Percentiles rank a stretch among this genome's conserved stretches.
Conservation (phyloP, 352 stramenopile species). For the Pelagophyceae sp. region DNA sequence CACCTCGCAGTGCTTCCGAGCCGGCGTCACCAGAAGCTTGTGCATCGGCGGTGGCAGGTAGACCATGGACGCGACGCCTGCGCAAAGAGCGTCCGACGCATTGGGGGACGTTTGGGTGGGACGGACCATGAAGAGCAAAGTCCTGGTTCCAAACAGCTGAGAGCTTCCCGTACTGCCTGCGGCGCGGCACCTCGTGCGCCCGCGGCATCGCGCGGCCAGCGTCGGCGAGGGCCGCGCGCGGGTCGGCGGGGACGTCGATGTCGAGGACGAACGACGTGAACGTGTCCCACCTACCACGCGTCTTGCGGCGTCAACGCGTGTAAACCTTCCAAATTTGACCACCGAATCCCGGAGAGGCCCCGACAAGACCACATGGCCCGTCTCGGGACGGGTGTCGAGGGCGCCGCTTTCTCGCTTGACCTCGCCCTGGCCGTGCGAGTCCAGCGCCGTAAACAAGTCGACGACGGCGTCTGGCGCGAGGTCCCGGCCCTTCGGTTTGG, state of each 20-base stretch:
- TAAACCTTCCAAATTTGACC: no score
- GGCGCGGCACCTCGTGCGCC: neutral
- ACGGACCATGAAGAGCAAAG: no score
- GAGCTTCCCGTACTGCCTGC: neutral
- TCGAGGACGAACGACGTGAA: conserved; percentile 5
- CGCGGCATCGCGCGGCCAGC: neutral
- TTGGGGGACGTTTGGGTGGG: no score
- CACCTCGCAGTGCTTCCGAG: neutral
- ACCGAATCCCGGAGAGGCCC: no score
- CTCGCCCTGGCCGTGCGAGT: neutral
- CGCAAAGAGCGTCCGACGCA: neutral
- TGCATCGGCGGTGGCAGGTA: conserved; percentile 14
- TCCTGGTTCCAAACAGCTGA: neutral
- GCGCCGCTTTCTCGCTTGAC: no score
- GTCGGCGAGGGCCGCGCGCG: no score
- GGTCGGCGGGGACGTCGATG: neutral
- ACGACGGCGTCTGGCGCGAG: neutral
- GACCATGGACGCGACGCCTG: neutral
- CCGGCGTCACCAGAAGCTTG: neutral
- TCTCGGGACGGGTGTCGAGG: no score
- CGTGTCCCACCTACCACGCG: neutral
- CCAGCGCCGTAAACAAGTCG: neutral
- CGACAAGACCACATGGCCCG: no score
- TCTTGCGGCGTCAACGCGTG: no score
- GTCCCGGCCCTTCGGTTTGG: neutral